These are phyloP conservation scores for Wickerhamiella parazyma DNA, from an alignment of 805 yeast genomes.

Conservation along the genomic window DNA sequence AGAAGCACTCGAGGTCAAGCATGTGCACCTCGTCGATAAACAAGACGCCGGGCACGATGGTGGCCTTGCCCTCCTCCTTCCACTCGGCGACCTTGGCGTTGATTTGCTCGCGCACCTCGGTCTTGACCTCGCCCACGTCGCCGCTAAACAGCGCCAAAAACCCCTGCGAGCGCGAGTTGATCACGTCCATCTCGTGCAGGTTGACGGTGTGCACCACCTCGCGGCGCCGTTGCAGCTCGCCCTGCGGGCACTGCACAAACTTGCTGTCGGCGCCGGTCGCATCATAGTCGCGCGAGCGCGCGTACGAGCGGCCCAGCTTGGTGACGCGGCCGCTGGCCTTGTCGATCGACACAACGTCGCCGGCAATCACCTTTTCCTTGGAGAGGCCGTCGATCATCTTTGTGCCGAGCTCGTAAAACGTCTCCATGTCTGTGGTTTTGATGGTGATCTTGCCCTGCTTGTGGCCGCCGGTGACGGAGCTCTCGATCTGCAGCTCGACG, in stretches of 20 bases:
- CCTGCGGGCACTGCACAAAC: constrained; percentile 97
- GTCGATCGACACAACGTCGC: constrained; percentile 92
- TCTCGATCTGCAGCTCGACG: constrained; percentile 87
- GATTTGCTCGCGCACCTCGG: constrained; percentile 92
- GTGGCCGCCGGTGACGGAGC: constrained; percentile 92
- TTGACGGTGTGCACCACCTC: constrained; percentile 97
- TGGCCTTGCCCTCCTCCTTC: constrained; percentile 97
- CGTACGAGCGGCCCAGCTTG: constrained; percentile 88
- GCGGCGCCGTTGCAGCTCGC: constrained; percentile 90
- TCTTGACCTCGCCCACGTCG: constrained; percentile 93
- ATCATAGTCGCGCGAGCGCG: constrained; percentile 94
- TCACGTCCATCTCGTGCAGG: constrained; percentile 92
- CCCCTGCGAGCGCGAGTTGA: constrained; percentile 95
- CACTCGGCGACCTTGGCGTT: constrained; percentile 95
- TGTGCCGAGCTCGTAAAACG: constrained; percentile 87
- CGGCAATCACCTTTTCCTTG: constrained; percentile 90
- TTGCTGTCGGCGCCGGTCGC: constrained; percentile 98
- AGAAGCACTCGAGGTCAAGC: constrained; percentile 94
- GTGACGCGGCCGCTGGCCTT: constrained; percentile 90
- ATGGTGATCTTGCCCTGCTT: constrained; percentile 96
- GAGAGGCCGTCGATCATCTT: constrained; percentile 91
- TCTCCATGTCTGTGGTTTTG: constrained; percentile 96
- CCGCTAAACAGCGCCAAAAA: constrained; percentile 90
- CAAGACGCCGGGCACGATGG: constrained; percentile 92
- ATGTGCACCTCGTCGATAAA: constrained; percentile 97